These are phyloP conservation scores for Phytophthora fragariaefolia DNA, from an alignment of 352 stramenopile species.

Conservation along the genomic window DNA sequence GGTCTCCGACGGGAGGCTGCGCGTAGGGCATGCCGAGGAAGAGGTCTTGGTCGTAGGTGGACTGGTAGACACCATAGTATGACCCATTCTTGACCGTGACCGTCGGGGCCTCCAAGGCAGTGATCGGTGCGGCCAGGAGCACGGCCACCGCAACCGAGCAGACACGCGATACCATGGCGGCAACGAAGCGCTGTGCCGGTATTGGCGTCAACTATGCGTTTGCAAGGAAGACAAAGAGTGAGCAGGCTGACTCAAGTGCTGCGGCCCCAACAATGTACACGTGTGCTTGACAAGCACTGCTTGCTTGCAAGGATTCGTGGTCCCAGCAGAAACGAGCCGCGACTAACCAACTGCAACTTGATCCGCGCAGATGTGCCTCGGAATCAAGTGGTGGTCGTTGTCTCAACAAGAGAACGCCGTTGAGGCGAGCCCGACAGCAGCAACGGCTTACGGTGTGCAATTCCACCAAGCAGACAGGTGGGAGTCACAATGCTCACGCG, in stretches of 20 bases:
- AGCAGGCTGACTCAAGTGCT: background rate
- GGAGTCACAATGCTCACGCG: background rate
- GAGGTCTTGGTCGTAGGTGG: constrained; percentile 32
- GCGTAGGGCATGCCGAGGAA: constrained; percentile 46
- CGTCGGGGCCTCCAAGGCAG: constrained; percentile 14
- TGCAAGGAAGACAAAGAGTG: constrained; percentile 21
- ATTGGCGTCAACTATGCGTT: constrained; percentile 3
- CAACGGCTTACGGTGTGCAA: background rate
- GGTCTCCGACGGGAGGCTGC: constrained; percentile 30
- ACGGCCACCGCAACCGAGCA: background rate
- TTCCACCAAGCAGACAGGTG: background rate
- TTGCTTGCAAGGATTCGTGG: constrained; percentile 7
- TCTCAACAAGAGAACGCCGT: no score
- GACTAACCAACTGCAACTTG: constrained; percentile 10
- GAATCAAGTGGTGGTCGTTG: constrained; percentile 5
- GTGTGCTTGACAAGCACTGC: background rate
- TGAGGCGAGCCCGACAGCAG: no score
- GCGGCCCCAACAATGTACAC: no score
- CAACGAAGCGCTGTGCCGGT: background rate
- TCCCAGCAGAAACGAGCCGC: constrained; percentile 6
- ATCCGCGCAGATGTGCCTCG: constrained; percentile 1
- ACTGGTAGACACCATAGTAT: constrained; percentile 29
- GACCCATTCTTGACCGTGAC: constrained; percentile 32
- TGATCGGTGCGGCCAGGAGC: constrained; percentile 1
- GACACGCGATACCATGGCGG: constrained; percentile 6